phyloP scores from a whole-genome alignment of 2,329 filamentous ascomycete genomes.

The Nigrospora sphaerica region DNA sequence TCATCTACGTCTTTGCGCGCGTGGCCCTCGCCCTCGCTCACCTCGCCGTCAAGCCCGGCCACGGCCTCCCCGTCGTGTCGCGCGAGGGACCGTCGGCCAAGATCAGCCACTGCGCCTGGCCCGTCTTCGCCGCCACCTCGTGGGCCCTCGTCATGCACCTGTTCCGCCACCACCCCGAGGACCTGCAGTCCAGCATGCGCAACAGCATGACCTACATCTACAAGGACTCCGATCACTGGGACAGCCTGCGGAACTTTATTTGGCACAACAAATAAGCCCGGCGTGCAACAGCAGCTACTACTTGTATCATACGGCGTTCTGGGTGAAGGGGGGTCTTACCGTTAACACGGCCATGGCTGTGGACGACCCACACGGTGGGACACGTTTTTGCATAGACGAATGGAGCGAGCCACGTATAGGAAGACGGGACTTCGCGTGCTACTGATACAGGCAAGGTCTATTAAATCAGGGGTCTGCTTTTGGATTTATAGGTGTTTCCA shows the following conservation, averaged over 20 bases:
- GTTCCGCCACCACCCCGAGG: constrained; percentile 86
- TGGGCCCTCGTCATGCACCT: constrained; percentile 96
- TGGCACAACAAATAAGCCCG: constrained; percentile 58
- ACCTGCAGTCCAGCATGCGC: constrained; percentile 82
- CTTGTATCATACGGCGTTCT: no score
- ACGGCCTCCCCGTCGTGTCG: constrained; percentile 43
- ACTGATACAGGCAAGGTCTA: no score
- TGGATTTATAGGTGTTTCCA: constrained; percentile 45
- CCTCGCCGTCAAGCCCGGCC: constrained; percentile 63
- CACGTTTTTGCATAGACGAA: no score
- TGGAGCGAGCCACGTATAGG: no score
- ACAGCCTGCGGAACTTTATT: constrained; percentile 74
- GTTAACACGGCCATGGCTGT: background rate
- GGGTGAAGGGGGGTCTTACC: no score
- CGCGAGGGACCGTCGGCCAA: constrained; percentile 32
- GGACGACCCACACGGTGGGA: background rate
- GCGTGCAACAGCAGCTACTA: no score
- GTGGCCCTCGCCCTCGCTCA: constrained; percentile 81
- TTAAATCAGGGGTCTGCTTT: no score
- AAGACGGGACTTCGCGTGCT: no score
- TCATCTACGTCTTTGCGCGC: constrained; percentile 94
- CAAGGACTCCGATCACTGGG: constrained; percentile 81
- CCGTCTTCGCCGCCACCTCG: constrained; percentile 80
- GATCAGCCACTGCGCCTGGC: constrained; percentile 74
- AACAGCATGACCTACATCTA: constrained; percentile 99